Evolutionary conservation across 257 asterid species (phyloP).

Genomic region (Solanum phureja): DNA sequence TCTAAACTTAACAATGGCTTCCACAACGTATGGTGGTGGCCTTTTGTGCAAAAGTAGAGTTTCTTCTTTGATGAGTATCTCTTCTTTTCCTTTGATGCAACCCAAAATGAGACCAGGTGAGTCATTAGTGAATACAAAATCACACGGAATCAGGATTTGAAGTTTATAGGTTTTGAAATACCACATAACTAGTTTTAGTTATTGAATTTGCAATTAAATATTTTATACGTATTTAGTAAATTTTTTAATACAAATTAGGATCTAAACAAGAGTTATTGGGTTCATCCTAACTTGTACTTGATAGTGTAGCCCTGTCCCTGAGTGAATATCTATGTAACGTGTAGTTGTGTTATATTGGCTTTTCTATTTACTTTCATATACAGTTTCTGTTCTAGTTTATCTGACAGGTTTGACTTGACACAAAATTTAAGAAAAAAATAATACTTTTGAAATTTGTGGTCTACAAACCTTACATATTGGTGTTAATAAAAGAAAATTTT

Average conservation of each 20-base stretch:
- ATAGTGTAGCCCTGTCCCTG: background rate
- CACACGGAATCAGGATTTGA: background rate
- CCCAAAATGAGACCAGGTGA: conserved; percentile 3
- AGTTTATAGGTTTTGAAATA: background rate
- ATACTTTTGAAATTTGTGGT: background rate
- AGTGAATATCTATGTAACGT: background rate
- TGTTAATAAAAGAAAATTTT: background rate
- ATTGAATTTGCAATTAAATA: background rate
- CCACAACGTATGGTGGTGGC: conserved; percentile 17
- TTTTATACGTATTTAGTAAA: background rate
- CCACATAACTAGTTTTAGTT: background rate
- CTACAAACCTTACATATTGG: too few relatives aligned
- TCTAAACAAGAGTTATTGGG: background rate
- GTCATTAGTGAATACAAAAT: background rate
- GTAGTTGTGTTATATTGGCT: background rate
- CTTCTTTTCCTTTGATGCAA: conserved; percentile 22
- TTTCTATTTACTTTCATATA: too few relatives aligned
- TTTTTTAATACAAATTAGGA: background rate
- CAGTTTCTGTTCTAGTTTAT: too few relatives aligned
- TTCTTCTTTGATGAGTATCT: conserved; percentile 20
- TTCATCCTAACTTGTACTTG: background rate
- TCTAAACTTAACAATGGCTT: conserved; percentile 24
- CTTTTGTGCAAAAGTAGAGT: conserved; percentile 18
- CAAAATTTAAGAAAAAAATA: background rate
- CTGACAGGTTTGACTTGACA: background rate